phyloP scores from a whole-genome alignment of 2,329 filamentous ascomycete species.

The Coleophoma crateriformis region DNA sequence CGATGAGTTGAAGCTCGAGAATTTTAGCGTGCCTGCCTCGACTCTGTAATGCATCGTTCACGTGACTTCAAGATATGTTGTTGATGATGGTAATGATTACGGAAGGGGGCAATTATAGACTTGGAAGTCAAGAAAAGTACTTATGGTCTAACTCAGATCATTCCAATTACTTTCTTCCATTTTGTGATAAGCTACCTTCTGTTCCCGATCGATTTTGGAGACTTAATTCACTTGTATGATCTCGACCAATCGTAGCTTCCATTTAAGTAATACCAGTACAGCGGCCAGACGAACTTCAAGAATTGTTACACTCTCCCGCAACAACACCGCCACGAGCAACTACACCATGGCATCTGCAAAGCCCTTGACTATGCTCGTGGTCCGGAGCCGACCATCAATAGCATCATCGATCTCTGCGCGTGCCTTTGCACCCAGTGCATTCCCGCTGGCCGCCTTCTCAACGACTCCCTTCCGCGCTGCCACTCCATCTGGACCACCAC shows the following conservation, averaged over 20 bases:
- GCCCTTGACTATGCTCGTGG: slow-evolving; percentile 29
- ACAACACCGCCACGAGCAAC: slow-evolving; percentile 24
- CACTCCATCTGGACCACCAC: slow-evolving; percentile 72
- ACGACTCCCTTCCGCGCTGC: slow-evolving; percentile 33
- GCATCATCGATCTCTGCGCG: slow-evolving; percentile 19
- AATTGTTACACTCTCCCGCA: slow-evolving; percentile 13
- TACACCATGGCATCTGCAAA: slow-evolving; percentile 27
- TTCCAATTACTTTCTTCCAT: too few relatives aligned
- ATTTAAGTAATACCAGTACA: background rate
- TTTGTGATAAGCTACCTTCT: too few relatives aligned
- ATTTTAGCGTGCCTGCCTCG: background rate
- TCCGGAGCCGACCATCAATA: slow-evolving; percentile 23
- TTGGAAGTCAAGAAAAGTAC: too few relatives aligned
- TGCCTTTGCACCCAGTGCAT: slow-evolving; percentile 14
- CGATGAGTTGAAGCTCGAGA: slow-evolving; percentile 9
- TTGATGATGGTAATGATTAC: too few relatives aligned
- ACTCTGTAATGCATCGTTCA: too few relatives aligned
- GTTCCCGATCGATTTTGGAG: too few relatives aligned
- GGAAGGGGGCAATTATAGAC: too few relatives aligned
- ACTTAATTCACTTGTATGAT: too few relatives aligned
- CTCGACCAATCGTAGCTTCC: background rate
- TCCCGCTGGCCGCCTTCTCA: slow-evolving; percentile 20
- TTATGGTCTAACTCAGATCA: too few relatives aligned
- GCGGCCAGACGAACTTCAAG: slow-evolving; percentile 3
- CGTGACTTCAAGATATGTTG: too few relatives aligned